Evolutionary conservation across 139 green algal species (phyloP).

Genomic region (Auxenochlorella pyrenoidosa): DNA sequence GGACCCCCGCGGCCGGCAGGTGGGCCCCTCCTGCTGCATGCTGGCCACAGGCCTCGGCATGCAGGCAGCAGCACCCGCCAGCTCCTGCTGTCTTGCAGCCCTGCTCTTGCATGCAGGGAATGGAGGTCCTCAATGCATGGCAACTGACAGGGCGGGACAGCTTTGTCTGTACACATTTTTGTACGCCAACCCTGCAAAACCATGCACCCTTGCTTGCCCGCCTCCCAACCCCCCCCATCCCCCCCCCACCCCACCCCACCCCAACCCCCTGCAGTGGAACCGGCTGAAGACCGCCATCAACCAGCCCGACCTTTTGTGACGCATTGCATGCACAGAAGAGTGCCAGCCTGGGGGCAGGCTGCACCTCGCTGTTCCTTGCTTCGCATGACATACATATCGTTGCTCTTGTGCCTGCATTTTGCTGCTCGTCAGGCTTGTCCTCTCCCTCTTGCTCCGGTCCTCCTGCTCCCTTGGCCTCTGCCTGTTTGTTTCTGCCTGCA

Average conservation of each 20-base stretch:
- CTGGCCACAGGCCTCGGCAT: too few relatives aligned
- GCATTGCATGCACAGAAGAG: not conserved
- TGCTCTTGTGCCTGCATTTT: too few relatives aligned
- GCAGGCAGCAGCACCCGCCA: too few relatives aligned
- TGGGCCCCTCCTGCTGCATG: not conserved
- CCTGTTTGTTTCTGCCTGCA: not conserved
- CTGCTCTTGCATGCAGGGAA: too few relatives aligned
- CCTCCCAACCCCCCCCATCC: not conserved
- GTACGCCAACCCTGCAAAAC: too few relatives aligned
- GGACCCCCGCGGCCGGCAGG: constrained; percentile 48
- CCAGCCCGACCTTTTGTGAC: constrained; percentile 74
- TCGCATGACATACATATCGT: not conserved
- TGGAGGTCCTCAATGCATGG: too few relatives aligned
- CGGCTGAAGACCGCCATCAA: constrained; percentile 84
- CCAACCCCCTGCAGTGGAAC: constrained; percentile 45
- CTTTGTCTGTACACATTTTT: too few relatives aligned
- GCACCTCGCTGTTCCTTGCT: not conserved
- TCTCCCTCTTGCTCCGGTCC: not conserved
- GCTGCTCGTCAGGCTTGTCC: not conserved
- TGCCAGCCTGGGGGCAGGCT: not conserved
- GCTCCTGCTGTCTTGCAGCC: too few relatives aligned
- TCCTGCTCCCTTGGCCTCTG: not conserved
- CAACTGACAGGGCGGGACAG: too few relatives aligned
- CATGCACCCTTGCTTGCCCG: not conserved
- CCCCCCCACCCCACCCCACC: not conserved